Base-by-base conservation (phyloP, 1,139 yeast genomes). In the Torulaspora globosa region DNA sequence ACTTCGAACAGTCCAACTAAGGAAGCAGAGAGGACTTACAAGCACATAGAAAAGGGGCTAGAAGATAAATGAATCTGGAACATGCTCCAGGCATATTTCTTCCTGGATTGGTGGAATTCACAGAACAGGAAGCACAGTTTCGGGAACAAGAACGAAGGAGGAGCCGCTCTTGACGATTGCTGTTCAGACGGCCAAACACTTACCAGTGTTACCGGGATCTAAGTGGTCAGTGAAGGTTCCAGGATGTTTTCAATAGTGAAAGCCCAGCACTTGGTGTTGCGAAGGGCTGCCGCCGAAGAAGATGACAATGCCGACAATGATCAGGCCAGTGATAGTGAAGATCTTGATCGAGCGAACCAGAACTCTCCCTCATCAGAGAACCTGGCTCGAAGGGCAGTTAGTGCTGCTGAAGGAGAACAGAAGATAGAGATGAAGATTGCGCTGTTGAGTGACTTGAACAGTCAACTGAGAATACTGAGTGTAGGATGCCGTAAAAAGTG, bases 291-390 rank as follows among this genome's bases (percentile, higher is more conserved):
- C 90, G 54, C 94, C 94, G 63, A 84, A 78, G 36, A 78, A 73
- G 44, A 82, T 69, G 5, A 81, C 77, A 53, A 84, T 77, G 44
- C 92, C 94, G 39, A 86, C 68, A 48, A 84, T 79, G 57, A 80
- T 76, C 67, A 78, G 84, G 16, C 88, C 90, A 31, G 78, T 62
- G 44, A 82, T 72, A 2, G 86, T 85, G 33, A 81, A 49, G 28
- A 84, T 73, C 60, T 84, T 84, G 55, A 81, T 68, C 51, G 77
- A 54, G 1, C 88, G 31, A 84, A 72, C 24, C 78, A 60, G 52
- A 82, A 81, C 65, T 83, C 88, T 33, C 82, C 77, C 61, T 81
- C 84, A 57, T 84, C 86, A 58, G 79, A 82, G 82, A 84, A 84
- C 52, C 70, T 74, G 47, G 80, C 84, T 48, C 70, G 73, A 50